phyloP scores from a whole-genome alignment of 169 alveolate species.

The Miamiensis avidus region DNA sequence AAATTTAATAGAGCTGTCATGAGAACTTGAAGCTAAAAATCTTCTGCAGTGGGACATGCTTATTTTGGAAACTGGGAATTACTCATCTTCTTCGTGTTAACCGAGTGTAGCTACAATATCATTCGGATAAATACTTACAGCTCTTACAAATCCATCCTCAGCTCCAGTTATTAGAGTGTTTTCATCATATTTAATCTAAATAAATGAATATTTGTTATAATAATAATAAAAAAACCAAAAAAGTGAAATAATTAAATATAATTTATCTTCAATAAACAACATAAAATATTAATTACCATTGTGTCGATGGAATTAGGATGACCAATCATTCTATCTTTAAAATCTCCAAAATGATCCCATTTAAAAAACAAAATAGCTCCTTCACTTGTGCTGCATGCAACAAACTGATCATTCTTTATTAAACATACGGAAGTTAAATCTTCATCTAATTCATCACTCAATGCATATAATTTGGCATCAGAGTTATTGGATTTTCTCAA shows the following conservation, averaged over 20 bases:
- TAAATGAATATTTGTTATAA: background rate
- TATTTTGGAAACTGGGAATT: constrained; percentile 40
- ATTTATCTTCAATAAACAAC: too few relatives aligned
- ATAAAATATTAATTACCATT: constrained; percentile 39
- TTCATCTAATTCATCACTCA: constrained; percentile 69
- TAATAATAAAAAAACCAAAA: too few relatives aligned
- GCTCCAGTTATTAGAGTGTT: constrained; percentile 62
- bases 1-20: constrained; percentile 46
- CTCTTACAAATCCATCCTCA: constrained; percentile 72
- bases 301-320: constrained; percentile 64
- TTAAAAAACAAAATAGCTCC: constrained; percentile 62
- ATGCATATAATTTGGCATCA: constrained; percentile 61
- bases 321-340: constrained; percentile 65
- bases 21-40: constrained; percentile 43
- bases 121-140: constrained; percentile 65
- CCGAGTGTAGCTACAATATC: constrained; percentile 47
- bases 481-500: constrained; percentile 39
- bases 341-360: constrained; percentile 78
- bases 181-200: constrained; percentile 60
- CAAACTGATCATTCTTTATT: constrained; percentile 54
- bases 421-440: constrained; percentile 57
- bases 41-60: constrained; percentile 22
- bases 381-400: constrained; percentile 50
- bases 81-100: constrained; percentile 46
- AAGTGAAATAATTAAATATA: too few relatives aligned